Conservation (phyloP, 2,329 filamentous ascomycete species). For the Talaromyces pinophilus region DNA sequence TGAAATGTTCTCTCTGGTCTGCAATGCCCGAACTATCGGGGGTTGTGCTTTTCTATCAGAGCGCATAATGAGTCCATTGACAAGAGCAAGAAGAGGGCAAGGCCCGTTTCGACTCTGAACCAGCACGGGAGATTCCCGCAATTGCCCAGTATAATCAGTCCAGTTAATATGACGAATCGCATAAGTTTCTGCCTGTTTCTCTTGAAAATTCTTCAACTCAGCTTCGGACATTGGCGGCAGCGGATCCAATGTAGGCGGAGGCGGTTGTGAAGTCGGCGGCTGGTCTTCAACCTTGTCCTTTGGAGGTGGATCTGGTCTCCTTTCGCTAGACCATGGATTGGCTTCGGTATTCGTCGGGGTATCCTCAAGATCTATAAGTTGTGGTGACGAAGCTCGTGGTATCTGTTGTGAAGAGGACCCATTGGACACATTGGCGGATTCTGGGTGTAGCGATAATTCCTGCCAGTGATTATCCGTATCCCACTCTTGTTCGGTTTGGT, state of each 20-base stretch:
- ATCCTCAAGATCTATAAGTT: constrained; percentile 21
- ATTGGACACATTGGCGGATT: constrained; percentile 12
- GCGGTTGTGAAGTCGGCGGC: neutral
- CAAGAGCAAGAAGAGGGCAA: constrained; percentile 86
- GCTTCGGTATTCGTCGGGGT: constrained; percentile 11
- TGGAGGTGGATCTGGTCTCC: neutral
- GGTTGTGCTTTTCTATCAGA: constrained; percentile 68
- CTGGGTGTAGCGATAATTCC: constrained; percentile 17
- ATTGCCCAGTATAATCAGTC: constrained; percentile 67
- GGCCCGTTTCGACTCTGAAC: constrained; percentile 94
- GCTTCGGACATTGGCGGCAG: constrained; percentile 30
- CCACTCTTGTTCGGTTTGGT: constrained; percentile 3
- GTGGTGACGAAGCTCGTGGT: constrained; percentile 1
- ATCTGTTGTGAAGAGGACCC: constrained; percentile 9
- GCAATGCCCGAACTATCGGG: constrained; percentile 73
- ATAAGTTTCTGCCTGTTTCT: constrained; percentile 73
- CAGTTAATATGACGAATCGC: constrained; percentile 90
- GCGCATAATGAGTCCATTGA: constrained; percentile 86
- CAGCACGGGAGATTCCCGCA: constrained; percentile 79
- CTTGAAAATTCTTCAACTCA: constrained; percentile 38
- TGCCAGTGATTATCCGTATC: constrained; percentile 19
- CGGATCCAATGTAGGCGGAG: neutral
- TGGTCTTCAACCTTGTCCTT: neutral
- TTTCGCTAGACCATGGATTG: constrained; percentile 18
- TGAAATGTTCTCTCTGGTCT: constrained; percentile 82